Conservation (phyloP, 257 asterid species). For the Verbena officinalis region DNA sequence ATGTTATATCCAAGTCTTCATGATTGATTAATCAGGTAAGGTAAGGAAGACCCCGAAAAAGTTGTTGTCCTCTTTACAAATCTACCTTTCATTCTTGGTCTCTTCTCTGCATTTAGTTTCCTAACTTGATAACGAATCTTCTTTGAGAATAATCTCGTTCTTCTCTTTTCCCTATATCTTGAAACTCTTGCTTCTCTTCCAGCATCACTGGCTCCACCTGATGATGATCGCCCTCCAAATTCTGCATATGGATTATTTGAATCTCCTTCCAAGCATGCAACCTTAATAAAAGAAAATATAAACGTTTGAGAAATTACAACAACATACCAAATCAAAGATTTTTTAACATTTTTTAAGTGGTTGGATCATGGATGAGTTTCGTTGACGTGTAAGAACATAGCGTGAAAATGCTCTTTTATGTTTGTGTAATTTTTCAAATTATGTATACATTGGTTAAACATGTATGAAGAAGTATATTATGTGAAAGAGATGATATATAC, state of each 20-base stretch:
- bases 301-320: neutral
- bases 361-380: no score
- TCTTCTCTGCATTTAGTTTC: constrained; percentile 80
- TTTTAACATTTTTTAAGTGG: no score
- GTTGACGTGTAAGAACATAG: no score
- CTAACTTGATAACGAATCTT: constrained; percentile 79
- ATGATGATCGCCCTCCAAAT: neutral
- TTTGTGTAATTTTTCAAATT: no score
- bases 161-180: constrained; percentile 74
- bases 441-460: no score
- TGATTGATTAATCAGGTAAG: constrained; percentile 27
- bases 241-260: no score
- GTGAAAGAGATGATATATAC: constrained; percentile 29
- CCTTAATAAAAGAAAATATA: no score
- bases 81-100: constrained; percentile 82
- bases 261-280: constrained; percentile 30
- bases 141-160: constrained; percentile 71
- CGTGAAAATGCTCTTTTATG: no score
- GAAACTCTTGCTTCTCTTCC: constrained; percentile 71
- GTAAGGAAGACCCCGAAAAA: constrained; percentile 34
- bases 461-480: no score
- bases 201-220: constrained; percentile 34
- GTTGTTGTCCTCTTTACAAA: constrained; percentile 58
- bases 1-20: neutral
- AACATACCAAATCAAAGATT: no score